Conservation (phyloP, 1,284 basidiomycete genomes). For the Ganoderma leucocontextum region DNA sequence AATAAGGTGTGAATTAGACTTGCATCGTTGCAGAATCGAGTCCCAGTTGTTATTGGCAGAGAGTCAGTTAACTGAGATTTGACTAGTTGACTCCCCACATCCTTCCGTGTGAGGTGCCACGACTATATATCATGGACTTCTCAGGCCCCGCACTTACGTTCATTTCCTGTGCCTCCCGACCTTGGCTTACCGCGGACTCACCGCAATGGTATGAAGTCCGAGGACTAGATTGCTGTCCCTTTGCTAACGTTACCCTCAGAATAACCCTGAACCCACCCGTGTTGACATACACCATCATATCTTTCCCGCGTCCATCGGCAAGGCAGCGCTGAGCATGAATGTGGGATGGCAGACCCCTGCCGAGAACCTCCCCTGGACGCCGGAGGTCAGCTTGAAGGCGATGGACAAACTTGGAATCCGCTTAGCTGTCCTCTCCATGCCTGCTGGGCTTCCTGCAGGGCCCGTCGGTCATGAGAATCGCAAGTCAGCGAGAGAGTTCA, state of each 20-base stretch:
- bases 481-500: conserved; percentile 53
- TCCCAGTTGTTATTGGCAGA: background rate
- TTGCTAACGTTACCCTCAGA: background rate
- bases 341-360: conserved; percentile 68
- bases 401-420: conserved; percentile 68
- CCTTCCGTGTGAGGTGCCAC: background rate
- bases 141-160: background rate
- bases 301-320: conserved; percentile 58
- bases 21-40: background rate
- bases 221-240: background rate
- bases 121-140: background rate
- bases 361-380: conserved; percentile 72
- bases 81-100: background rate
- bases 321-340: conserved; percentile 46
- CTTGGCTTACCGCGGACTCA: background rate
- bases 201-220: conserved; percentile 8
- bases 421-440: conserved; percentile 69
- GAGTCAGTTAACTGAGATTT: background rate
- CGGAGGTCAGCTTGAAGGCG: conserved; percentile 58
- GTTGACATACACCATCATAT: conserved; percentile 81
- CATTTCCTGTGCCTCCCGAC: background rate
- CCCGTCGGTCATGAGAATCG: conserved; percentile 53
- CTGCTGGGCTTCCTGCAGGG: conserved; percentile 57
- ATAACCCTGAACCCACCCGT: conserved; percentile 35
- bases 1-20: conserved; percentile 4